Conservation (phyloP, 2,329 filamentous ascomycete genomes). For the Paracamarosporium sp. region DNA sequence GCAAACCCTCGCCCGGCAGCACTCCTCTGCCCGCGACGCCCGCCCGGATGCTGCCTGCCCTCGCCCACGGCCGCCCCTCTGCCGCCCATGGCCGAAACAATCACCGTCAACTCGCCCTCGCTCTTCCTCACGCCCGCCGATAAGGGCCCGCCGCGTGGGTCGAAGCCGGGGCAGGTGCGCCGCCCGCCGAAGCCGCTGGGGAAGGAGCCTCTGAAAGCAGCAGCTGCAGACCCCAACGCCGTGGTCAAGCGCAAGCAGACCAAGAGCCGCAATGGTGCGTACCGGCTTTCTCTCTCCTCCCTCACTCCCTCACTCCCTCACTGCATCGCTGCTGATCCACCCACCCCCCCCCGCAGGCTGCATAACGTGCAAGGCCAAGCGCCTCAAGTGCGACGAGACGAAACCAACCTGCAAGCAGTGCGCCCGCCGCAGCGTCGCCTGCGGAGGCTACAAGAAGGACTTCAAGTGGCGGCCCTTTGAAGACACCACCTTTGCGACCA, state of each 20-base stretch:
- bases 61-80: no score
- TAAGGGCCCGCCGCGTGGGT: constrained; percentile 14
- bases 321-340: constrained; percentile 12
- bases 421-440: constrained; percentile 67
- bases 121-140: constrained; percentile 49
- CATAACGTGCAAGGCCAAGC: constrained; percentile 75
- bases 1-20: background rate
- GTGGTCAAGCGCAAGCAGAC: constrained; percentile 72
- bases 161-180: constrained; percentile 28
- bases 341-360: constrained; percentile 62
- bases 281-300: background rate
- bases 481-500: constrained; percentile 63
- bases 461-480: constrained; percentile 78
- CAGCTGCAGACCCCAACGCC: constrained; percentile 43
- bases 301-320: constrained; percentile 15
- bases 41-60: constrained; percentile 22
- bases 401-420: constrained; percentile 74
- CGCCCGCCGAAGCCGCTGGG: constrained; percentile 23
- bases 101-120: constrained; percentile 65
- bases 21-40: background rate
- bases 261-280: constrained; percentile 77
- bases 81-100: constrained; percentile 58
- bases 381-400: constrained; percentile 76
- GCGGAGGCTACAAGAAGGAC: constrained; percentile 76
- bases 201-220: constrained; percentile 28